Base-by-base conservation (phyloP, 1,139 yeast genomes). In the Ogataea hybrid region DNA sequence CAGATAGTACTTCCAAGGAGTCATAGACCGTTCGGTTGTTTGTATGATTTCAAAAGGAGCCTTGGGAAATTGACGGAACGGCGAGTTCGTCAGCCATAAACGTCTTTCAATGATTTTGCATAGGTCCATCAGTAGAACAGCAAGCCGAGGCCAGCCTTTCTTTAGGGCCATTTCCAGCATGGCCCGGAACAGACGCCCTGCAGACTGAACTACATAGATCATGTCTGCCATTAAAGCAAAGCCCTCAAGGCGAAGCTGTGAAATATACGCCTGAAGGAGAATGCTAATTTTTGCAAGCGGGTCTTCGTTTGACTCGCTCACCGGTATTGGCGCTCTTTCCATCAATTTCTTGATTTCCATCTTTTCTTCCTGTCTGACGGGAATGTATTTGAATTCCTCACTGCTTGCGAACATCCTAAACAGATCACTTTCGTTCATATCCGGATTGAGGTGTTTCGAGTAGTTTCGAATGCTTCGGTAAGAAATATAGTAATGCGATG, bases 161-260 rank as follows among this genome's bases (percentile, higher is more conserved):
- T 74, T 70, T 35, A 87, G 55, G 8, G 88, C 76, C 20, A 92
- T 78, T 58, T 92, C 97, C 58, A 77, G 82, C 50, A 94, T 75
- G 0, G 98, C 97, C 41, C 97, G 68, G 41, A 90, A 69, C 32
- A 94, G 64, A 59, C 99, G 75, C 6, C 95, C 95, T 0, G 97
- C 97, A 28, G 95, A 87, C 61, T 92, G 98, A 0, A 94, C 86
- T 31, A 94, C 79, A 57, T 87, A 92, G 4, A 87, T 75, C 97
- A 90, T 89, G 66, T 94, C 99, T 0, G 97, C 81, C 73, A 84
- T 79, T 46, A 94, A 66, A 0, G 97, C 97, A 68, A 87, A 87
- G 1, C 97, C 98, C 2, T 85, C 95, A 12, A 94, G 68, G 9
- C 71, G 67, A 30, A 90, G 66, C 27, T 83, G 65, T 1, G 97